These are phyloP conservation scores for Lasiosphaeriaceae sp. DNA, from an alignment of 495 filamentous ascomycete species.

Conservation along the genomic window DNA sequence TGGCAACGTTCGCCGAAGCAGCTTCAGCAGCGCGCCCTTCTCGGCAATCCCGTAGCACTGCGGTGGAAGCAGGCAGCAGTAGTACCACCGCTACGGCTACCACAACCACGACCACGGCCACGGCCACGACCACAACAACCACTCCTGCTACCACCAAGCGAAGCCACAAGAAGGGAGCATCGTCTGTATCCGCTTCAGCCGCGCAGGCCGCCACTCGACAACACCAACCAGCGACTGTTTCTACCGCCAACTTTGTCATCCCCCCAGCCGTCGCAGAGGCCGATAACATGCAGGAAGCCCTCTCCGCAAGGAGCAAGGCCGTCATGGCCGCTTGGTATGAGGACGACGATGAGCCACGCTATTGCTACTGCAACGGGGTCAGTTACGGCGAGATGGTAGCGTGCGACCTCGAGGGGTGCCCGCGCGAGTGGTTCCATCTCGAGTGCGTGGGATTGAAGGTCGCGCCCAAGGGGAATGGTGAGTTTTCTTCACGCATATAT, in stretches of 20 bases:
- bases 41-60: conserved; percentile 20
- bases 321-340: conserved; percentile 45
- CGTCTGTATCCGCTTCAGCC: conserved; percentile 32
- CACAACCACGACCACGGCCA: conserved; percentile 9
- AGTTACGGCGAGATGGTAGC: conserved; percentile 98
- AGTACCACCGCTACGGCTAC: neutral
- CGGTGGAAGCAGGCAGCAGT: conserved; percentile 6
- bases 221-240: neutral
- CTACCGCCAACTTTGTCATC: neutral
- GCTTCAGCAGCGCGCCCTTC: conserved; percentile 18
- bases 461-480: conserved; percentile 79
- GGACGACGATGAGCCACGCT: conserved; percentile 76
- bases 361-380: conserved; percentile 90
- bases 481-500: conserved; percentile 34
- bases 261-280: neutral
- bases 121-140: neutral
- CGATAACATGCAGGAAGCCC: neutral
- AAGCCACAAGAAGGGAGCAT: conserved; percentile 64
- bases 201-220: conserved; percentile 3
- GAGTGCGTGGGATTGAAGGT: conserved; percentile 85
- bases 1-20: conserved; percentile 48
- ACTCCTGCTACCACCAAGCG: conserved; percentile 44
- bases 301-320: conserved; percentile 1
- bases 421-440: conserved; percentile 94
- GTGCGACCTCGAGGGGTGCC: conserved; percentile 86